Evolutionary conservation across 1,139 yeast genomes (phyloP), one percentile per base, ranked within the genome.

Genomic region (Insectozyma bohioensis): DNA sequence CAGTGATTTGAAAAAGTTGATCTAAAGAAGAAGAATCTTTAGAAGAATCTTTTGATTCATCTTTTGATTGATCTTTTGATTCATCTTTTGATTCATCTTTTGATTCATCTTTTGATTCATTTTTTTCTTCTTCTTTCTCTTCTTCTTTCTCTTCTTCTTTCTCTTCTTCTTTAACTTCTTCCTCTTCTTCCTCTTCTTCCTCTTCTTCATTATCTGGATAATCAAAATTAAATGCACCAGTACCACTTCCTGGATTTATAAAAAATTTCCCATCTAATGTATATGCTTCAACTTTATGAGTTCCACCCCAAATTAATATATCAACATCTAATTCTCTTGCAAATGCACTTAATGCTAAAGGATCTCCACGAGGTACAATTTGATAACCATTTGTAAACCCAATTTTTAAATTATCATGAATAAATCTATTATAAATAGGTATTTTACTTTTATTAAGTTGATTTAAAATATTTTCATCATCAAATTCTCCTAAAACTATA

Each of bases 291-390:
- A 87, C 95, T 43, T 80, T 78, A 55, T 87, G 95, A 2, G 95
- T 82, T 0, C 96, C 95, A n/a, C 97, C 97, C 86, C 95, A 87
- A n/a, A 92, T 69, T 48, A 92, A 67, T 7, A 92, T 75, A 57
- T 92, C 97, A 28, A 86, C 97, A 54, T 90, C 95, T 67, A 90
- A 67, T 58, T 88, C 92, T 40, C 98, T 71, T 0, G 98, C 96
- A 39, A 85, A 73, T 1, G 85, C 77, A 47, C 86, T 68, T 39
- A 92, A 67, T 28, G 95, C 81, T 48, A 90, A 76, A 3, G 97
- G 95, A 51, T 92, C 98, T 28, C 79, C 78, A 41, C 79, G 77
- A 1, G 98, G 98, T 8, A 90, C 81, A 3, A 88, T 69, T 21
- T 85, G 83, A 54, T 78, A 83, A 7, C 97, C 97, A 47, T 85